A percentile compares a stretch with the other conserved stretches of the same genome.
phyloP scores from a whole-genome alignment of 2,329 filamentous ascomycete genomes.

The Alternaria brassicicola region DNA sequence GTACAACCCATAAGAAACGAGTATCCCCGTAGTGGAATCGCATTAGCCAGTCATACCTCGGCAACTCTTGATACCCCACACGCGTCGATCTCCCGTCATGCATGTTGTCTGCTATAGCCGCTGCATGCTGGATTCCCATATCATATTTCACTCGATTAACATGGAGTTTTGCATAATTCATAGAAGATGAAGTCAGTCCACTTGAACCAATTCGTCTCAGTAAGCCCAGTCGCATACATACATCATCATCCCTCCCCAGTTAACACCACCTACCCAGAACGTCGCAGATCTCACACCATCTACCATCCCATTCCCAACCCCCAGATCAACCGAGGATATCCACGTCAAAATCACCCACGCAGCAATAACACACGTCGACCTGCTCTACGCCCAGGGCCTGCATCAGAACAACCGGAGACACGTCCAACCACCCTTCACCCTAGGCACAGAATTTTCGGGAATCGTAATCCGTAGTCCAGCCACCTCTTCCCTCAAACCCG shows the following conservation, averaged over 20 bases:
- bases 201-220: conserved; percentile 21
- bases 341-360: conserved; percentile 59
- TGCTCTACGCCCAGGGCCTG: conserved; percentile 62
- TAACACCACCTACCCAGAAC: conserved; percentile 26
- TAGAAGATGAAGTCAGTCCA: conserved; percentile 30
- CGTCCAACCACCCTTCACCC: conserved; percentile 62
- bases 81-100: not conserved
- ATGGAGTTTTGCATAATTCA: not conserved
- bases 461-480: conserved; percentile 52
- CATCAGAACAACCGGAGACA: conserved; percentile 67
- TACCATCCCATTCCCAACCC: conserved; percentile 38
- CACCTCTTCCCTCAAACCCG: conserved; percentile 47
- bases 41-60: not conserved
- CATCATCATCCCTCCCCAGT: not conserved
- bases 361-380: conserved; percentile 66
- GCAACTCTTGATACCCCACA: not conserved
- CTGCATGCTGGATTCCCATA: not conserved
- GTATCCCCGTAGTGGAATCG: not conserved
- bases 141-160: not conserved
- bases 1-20: not conserved
- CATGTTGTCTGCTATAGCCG: not conserved
- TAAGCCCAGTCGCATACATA: not conserved
- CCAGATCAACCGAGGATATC: conserved; percentile 49
- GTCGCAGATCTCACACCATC: conserved; percentile 34
- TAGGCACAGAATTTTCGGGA: conserved; percentile 68